Conservation (phyloP, 177 flowering plant genomes). For the Vitis hybrid region DNA sequence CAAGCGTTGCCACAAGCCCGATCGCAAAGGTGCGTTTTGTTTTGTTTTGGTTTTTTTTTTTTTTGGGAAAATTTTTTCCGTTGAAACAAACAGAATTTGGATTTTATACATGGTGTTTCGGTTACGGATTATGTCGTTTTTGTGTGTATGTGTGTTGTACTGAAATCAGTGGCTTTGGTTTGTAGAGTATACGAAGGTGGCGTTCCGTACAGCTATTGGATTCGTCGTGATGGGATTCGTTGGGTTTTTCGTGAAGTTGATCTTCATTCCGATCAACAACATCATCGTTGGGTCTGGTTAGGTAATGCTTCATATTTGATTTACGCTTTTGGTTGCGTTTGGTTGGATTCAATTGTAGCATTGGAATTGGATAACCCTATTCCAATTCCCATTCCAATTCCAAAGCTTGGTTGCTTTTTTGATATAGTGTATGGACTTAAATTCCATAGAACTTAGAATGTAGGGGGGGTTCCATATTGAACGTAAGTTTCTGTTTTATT, state of each 20-base stretch:
- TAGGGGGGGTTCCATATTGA: too few species aligned
- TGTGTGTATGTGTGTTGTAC: not conserved
- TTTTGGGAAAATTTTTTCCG: too few species aligned
- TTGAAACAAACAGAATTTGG: too few species aligned
- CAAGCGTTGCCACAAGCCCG: constrained; percentile 89
- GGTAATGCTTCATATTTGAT: constrained; percentile 17
- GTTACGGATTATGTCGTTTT: not conserved
- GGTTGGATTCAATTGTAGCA: not conserved
- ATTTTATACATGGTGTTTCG: not conserved
- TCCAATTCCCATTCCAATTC: too few species aligned
- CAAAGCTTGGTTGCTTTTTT: too few species aligned
- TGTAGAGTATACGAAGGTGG: constrained; percentile 65
- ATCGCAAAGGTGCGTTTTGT: constrained; percentile 53
- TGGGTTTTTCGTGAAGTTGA: constrained; percentile 77
- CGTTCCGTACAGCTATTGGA: constrained; percentile 69
- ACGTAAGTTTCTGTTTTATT: too few species aligned
- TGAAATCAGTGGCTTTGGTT: not conserved
- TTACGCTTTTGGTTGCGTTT: not conserved
- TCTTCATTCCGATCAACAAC: constrained; percentile 86
- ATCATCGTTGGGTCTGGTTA: constrained; percentile 76
- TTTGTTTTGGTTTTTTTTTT: not conserved
- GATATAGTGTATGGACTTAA: too few species aligned
- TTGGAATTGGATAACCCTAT: not conserved
- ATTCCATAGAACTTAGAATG: too few species aligned
- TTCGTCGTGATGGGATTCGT: constrained; percentile 88